Evolutionary conservation across 2,329 filamentous ascomycete species (phyloP), one percentile per base, ranked within the genome.

Genomic region (Xylariaceae sp.): DNA sequence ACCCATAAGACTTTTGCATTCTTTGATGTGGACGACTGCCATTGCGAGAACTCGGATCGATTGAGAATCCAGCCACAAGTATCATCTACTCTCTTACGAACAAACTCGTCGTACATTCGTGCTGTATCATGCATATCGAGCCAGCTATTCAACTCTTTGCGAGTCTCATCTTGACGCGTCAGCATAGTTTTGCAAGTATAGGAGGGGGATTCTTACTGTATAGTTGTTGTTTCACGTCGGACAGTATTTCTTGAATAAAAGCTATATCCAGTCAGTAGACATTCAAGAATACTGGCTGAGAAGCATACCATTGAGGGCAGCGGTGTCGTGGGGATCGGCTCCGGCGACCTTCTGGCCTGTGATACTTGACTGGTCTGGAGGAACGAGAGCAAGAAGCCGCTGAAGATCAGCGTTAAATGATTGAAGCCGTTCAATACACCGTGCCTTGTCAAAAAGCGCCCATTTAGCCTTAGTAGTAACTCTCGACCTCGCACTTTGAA

Each of bases 51-150:
- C 35, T 60, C 55, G 7, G 44, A 9, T 2, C 62, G 57, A 0
- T 62, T 9, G 4, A 72, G 49, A 2, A 72, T 67, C 71, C 70
- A 72, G 10, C 67, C 58, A 50, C 70, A 72, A 1, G 70, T 73
- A 8, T 57, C 64, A 0, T 58, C 50, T 1, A 71, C 53, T 15
- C 64, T 62, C 23, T 47, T 65, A 6, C 59, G 59, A 7, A 67
- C 23, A 3, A 63, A 64, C 8, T 68, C 57, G 3, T 68, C 58
- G 49, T 67, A 70, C 1, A 58, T 57, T 2, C 11, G 11, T 51
- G 35, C 37, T 1, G 52, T 44, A 51, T 58, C 55, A 3, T 6
- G 18, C 2, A 51, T 13, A 39, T 47, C 44, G 6, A 58, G 59
- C 59, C 59, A 61, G 8, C 13, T 30, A 2, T 13, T 4, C 18